Evolutionary conservation across 495 filamentous ascomycete genomes (phyloP).

Genomic region (Neurospora sp.): DNA sequence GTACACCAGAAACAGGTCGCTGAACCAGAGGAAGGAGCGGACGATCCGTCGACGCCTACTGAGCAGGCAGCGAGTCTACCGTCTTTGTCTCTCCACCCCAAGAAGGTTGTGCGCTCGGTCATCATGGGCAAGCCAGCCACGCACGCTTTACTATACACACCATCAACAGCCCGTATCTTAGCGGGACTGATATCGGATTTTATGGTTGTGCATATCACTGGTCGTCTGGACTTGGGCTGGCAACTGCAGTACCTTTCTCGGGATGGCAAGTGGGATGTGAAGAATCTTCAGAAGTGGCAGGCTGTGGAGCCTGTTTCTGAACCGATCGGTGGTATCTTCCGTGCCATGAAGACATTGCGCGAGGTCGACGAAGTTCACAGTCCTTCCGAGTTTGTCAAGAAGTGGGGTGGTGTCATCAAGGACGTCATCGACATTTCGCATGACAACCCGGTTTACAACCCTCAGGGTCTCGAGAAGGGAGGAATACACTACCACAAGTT

Average conservation of each 20-base stretch:
- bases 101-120: conserved; percentile 53
- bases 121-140: conserved; percentile 70
- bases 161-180: conserved; percentile 62
- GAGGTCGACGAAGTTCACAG: conserved; percentile 78
- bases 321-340: conserved; percentile 65
- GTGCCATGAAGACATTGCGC: conserved; percentile 79
- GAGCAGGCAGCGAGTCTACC: conserved; percentile 28
- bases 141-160: conserved; percentile 77
- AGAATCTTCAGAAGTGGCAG: conserved; percentile 90
- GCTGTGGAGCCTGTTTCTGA: conserved; percentile 65
- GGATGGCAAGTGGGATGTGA: conserved; percentile 95
- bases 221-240: conserved; percentile 74
- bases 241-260: conserved; percentile 78
- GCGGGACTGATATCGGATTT: conserved; percentile 78
- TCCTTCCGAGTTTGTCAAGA: conserved; percentile 59
- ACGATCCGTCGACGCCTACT: conserved; percentile 37
- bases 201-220: conserved; percentile 60
- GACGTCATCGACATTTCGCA: conserved; percentile 84
- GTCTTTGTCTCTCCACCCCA: conserved; percentile 27
- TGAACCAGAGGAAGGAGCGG: conserved; percentile 25
- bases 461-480: conserved; percentile 57
- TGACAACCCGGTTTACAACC: conserved; percentile 75
- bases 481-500: conserved; percentile 80
- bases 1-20: not conserved
- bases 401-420: conserved; percentile 54